These are phyloP conservation scores for Cinchona pubescens DNA, from an alignment of 257 asterid genomes.

Conservation along the genomic window DNA sequence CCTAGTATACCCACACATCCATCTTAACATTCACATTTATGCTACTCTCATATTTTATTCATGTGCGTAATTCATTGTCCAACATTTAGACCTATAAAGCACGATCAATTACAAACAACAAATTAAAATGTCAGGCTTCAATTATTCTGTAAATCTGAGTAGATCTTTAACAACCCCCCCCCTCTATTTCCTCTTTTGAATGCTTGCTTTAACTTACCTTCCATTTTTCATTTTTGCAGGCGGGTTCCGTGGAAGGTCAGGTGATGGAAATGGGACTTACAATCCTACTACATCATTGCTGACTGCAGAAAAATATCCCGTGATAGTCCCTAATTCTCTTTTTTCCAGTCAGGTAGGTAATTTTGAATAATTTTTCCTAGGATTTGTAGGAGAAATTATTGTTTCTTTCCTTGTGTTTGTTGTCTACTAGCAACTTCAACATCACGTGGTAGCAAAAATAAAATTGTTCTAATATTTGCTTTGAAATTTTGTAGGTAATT, in stretches of 20 bases:
- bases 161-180: too few relatives aligned
- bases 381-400: background rate
- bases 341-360: constrained; percentile 80
- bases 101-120: too few relatives aligned
- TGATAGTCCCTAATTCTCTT: constrained; percentile 82
- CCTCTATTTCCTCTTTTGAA: background rate
- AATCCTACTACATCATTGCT: constrained; percentile 72
- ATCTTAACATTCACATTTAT: too few relatives aligned
- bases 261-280: constrained; percentile 90
- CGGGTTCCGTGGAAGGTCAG: constrained; percentile 96
- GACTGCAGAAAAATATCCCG: constrained; percentile 86
- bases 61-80: too few relatives aligned
- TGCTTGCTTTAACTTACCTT: constrained; percentile 3
- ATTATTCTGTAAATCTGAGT: too few relatives aligned
- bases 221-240: constrained; percentile 40
- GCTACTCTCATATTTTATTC: too few relatives aligned
- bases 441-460: background rate
- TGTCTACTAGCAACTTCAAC: background rate
- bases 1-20: too few relatives aligned
- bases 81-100: too few relatives aligned
- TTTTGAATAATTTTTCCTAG: background rate
- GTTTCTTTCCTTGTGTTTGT: background rate
- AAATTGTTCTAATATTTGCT: background rate
- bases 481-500: constrained; percentile 57
- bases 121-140: too few relatives aligned